Base-by-base conservation (phyloP, 306 rosid species). In the Pterocarpus santalinus region DNA sequence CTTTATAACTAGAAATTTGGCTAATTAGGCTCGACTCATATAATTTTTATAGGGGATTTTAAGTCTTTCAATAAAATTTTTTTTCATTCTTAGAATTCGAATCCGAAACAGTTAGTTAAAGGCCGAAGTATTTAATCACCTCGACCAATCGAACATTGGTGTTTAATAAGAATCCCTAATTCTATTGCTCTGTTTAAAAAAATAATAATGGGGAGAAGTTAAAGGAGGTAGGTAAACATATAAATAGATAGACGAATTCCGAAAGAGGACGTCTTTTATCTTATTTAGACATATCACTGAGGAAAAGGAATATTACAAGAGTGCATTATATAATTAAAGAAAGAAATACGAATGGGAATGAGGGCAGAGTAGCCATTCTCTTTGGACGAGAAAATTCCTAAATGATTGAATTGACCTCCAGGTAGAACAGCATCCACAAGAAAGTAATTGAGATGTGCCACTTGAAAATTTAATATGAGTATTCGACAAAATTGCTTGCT, bases 331-430 rank as follows among this genome's bases (percentile, higher is more conserved):
- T 41, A 64, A 63, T 17, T 39, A 72, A 52, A 64, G 32, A 41
- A 43, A 33, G 30, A 14, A 43, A 55, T 13, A 55, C 10, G 10
- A 61, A 47, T 38, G 72, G 78, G 8, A 79, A 61, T 65, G 64
- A 33, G 30, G 57, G 61, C 68, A 72, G 10, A 69, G 22, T 22
- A 75, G 46, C 38, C 72, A 15, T 28, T 43, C 12, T 46, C 61
- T 11, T 75, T 60, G 34, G 36, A 68, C 16, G 30, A 68, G 66
- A 68, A 58, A 68, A 51, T 61, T 81, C 77, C 34, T 43, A 60
- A 57, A 61, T 11, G 57, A n/a, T 60, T 69, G 30, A 69, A 75
- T 36, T 69, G 65, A 69, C 72, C 62, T 43, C 52, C 14, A 43
- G 64, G 69, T 15, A 16, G 52, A 51, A 44, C 55, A 41, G 0